Conservation (phyloP, 2,329 filamentous ascomycete genomes). For the Fusarium nisikadoi region DNA sequence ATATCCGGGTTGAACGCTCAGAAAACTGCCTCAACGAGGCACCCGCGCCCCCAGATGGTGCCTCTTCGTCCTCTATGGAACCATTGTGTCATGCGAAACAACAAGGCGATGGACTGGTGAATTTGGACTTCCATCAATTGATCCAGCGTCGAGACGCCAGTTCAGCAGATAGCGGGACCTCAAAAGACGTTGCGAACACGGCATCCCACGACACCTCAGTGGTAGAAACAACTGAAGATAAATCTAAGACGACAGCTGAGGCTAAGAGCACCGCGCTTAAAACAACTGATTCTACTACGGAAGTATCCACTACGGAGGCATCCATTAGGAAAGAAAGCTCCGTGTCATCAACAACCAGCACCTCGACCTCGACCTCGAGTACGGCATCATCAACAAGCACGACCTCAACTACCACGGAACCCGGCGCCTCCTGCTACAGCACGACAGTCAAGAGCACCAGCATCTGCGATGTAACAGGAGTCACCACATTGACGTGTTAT, state of each 20-base stretch:
- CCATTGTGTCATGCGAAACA: neutral
- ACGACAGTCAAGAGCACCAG: neutral
- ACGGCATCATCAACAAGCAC: neutral
- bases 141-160: neutral
- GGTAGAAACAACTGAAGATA: neutral
- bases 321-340: neutral
- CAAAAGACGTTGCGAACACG: neutral
- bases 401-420: neutral
- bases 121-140: neutral
- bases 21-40: neutral
- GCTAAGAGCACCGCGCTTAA: neutral
- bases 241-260: neutral
- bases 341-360: neutral
- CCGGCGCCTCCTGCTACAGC: neutral
- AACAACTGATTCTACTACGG: neutral
- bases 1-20: neutral
- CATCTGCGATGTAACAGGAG: neutral
- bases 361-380: neutral
- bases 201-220: neutral
- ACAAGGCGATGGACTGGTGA: fast-evolving
- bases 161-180: neutral
- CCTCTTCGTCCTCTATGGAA: neutral
- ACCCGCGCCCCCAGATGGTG: neutral
- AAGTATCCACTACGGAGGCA: neutral
- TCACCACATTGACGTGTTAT: neutral